Evolutionary conservation across 352 stramenopile species (phyloP), one percentile per base, ranked within the genome.

Genomic region (Pythium volutum): DNA sequence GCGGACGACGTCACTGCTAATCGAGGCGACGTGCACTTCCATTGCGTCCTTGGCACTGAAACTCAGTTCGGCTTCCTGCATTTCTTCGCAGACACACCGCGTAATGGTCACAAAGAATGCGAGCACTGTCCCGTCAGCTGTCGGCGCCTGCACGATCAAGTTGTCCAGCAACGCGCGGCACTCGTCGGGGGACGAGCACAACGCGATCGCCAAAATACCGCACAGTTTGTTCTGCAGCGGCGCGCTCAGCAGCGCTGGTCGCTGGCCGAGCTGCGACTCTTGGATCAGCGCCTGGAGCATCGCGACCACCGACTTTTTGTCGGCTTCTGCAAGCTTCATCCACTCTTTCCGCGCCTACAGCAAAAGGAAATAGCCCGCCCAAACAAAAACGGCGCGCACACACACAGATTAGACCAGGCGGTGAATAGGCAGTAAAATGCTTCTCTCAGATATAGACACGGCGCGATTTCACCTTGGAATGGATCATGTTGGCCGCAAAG

Each of bases 401-500:
- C n/a, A n/a, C n/a, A n/a, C n/a, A 11, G 31, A 36, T 36, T 36
- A 36, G 7, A 36, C 14, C 31, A 36, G 8, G 6, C 8, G 31
- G 31, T 36, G 31, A 36, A 36, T 11, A 11, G 1, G 10, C 31
- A 36, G 31, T 22, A 45, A n/a, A 22, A 16, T 16, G 15, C 14
- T 15, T 45, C 15, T 22, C 38, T 16, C 38, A 8, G 10, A 22
- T 45, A 15, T 10, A 45, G 15, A 16, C 15, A 45, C 15, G 15
- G 33, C 2, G 38, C 15, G 15, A 7, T 22, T 25, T 23, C 43
- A 87, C 73, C 59, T 91, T 91, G 18, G 74, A 70, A 61, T 91
- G 81, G 20, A 91, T 46, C 77, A 91, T 87, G 54, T 88, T 91
- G 54, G 81, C 81, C 0, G 79, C 78, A 43, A 91, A 88, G 70